Percentiles rank a stretch among this genome's conserved stretches.
These are phyloP conservation scores for Magnolia changhungtana DNA, from an alignment of 164 flowering plant species.

Conservation along the genomic window DNA sequence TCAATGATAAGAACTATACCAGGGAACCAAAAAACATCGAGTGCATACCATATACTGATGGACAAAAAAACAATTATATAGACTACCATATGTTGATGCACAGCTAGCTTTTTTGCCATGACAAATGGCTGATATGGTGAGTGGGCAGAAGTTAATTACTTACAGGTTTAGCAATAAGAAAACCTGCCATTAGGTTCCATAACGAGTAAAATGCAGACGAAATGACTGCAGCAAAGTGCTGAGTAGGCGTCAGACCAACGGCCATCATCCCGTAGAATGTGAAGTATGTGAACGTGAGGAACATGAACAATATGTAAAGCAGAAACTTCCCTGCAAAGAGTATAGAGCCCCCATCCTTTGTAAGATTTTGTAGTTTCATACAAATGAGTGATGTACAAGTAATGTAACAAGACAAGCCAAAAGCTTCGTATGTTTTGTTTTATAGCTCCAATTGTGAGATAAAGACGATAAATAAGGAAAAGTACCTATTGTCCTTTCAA, in stretches of 20 bases:
- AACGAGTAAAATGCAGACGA: constrained; percentile 86
- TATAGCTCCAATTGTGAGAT: neutral
- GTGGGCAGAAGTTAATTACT: constrained; percentile 18
- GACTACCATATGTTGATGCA: too few relatives aligned
- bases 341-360: neutral
- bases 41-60: too few relatives aligned
- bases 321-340: constrained; percentile 62
- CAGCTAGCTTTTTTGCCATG: too few relatives aligned
- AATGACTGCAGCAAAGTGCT: constrained; percentile 70
- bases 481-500: constrained; percentile 63
- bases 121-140: neutral
- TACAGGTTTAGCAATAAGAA: constrained; percentile 75
- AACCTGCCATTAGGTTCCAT: constrained; percentile 93
- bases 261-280: constrained; percentile 93
- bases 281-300: constrained; percentile 80
- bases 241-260: constrained; percentile 73
- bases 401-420: neutral
- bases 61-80: too few relatives aligned
- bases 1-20: too few relatives aligned
- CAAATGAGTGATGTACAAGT: neutral
- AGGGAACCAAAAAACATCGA: too few relatives aligned
- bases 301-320: constrained; percentile 67
- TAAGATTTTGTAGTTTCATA: neutral
- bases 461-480: neutral
- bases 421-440: neutral